Percentiles rank a stretch among this genome's conserved stretches.
Evolutionary conservation across 257 asterid genomes (phyloP).

Genomic region (Nyctanthes arbortristis): DNA sequence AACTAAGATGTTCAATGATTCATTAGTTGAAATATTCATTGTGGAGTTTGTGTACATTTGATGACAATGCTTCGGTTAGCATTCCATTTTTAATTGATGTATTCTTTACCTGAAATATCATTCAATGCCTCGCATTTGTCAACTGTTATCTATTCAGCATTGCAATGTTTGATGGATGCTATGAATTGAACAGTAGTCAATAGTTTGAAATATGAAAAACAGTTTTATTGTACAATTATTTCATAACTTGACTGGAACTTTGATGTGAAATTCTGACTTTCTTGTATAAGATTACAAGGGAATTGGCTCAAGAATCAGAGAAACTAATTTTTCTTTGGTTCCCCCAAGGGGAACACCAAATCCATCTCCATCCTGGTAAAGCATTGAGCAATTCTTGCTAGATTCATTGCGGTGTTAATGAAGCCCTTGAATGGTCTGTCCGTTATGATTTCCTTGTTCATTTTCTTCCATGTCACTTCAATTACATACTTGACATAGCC

Average conservation of each 20-base stretch:
- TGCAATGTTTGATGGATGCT: not conserved
- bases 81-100: slow-evolving; percentile 13
- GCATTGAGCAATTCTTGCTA: slow-evolving; percentile 43
- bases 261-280: not conserved
- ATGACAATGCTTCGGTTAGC: not conserved
- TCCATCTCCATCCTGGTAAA: slow-evolving; percentile 53
- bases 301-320: slow-evolving; percentile 40
- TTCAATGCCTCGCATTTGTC: not conserved
- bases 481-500: slow-evolving; percentile 28
- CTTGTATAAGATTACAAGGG: not conserved
- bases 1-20: slow-evolving; percentile 19
- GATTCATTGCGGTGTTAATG: slow-evolving; percentile 34
- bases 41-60: slow-evolving; percentile 2
- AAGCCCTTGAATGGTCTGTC: slow-evolving; percentile 28
- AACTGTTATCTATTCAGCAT: no score
- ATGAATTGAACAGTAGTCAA: no score
- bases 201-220: no score
- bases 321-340: slow-evolving; percentile 37
- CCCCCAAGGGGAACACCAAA: slow-evolving; percentile 39
- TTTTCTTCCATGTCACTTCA: slow-evolving; percentile 29
- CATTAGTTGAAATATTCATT: slow-evolving; percentile 18
- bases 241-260: not conserved
- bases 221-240: not conserved
- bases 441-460: slow-evolving; percentile 39
- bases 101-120: not conserved